Conservation (phyloP, 257 asterid species). For the Lavandula angustifolia region DNA sequence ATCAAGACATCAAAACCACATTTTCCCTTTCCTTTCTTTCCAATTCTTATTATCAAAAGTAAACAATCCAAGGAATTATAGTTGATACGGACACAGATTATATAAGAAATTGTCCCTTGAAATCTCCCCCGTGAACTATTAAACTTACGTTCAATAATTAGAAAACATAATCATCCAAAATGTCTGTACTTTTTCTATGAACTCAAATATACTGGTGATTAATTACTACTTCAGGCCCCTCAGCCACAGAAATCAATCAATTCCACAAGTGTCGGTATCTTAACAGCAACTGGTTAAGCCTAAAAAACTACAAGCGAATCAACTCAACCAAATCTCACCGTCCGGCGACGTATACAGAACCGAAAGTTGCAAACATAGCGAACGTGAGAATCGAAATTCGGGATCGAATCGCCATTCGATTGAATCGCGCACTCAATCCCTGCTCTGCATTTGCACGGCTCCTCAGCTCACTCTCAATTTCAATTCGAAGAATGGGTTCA, state of each 20-base stretch:
- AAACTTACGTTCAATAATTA: neutral
- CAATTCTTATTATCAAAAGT: neutral
- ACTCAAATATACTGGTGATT: neutral
- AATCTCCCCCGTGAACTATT: neutral
- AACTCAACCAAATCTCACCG: constrained; percentile 51
- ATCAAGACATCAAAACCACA: too few species aligned
- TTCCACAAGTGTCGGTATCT: constrained; percentile 3
- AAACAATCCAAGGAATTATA: neutral
- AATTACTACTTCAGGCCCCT: too few species aligned
- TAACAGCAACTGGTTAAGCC: constrained; percentile 7
- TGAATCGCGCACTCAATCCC: constrained; percentile 55
- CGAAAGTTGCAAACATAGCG: constrained; percentile 75
- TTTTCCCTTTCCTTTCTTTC: constrained; percentile 4
- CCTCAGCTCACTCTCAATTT: constrained; percentile 21
- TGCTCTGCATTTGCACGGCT: constrained; percentile 40
- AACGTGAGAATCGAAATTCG: constrained; percentile 66
- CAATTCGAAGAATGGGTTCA: constrained; percentile 26
- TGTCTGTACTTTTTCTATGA: neutral
- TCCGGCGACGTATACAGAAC: constrained; percentile 86
- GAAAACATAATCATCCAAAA: constrained; percentile 6
- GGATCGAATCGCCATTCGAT: constrained; percentile 68
- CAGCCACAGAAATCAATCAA: constrained; percentile 24
- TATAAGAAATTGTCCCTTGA: neutral
- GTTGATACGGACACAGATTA: neutral
- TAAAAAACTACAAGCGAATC: constrained; percentile 5